Evolutionary conservation across 345 rosid genomes (phyloP).

Genomic region (Populus alba): DNA sequence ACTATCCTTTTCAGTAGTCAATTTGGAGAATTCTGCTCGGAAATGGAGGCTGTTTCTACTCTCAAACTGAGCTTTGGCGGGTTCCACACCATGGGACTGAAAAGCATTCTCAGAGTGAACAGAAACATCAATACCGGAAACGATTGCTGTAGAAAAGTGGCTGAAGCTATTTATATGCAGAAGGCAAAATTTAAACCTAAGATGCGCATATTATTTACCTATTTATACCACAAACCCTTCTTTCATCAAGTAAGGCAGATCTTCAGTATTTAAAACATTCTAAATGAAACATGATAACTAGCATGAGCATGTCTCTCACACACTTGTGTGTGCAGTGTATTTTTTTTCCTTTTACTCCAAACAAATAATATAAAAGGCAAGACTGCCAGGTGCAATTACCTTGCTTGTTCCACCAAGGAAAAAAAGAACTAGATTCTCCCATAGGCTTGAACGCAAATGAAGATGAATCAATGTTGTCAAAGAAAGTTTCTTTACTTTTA

Average conservation of each 20-base stretch:
- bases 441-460: conserved; percentile 78
- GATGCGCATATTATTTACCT: background rate
- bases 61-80: conserved; percentile 38
- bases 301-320: background rate
- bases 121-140: conserved; percentile 44
- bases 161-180: conserved; percentile 24
- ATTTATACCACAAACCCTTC: background rate
- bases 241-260: background rate
- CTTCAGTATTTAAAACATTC: background rate
- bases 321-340: background rate
- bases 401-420: conserved; percentile 43
- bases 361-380: background rate
- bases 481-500: conserved; percentile 55
- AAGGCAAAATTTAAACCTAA: conserved; percentile 6
- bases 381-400: conserved; percentile 31
- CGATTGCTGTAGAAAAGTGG: conserved; percentile 42
- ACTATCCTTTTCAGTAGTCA: conserved; percentile 40
- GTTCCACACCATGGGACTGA: conserved; percentile 37
- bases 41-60: conserved; percentile 35
- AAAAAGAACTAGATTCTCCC: conserved; percentile 47
- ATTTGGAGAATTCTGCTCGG: conserved; percentile 41
- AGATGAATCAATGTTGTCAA: conserved; percentile 51
- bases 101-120: conserved; percentile 50
- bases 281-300: background rate
- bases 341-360: no score